Evolutionary conservation across 176 grass and related monocot genomes (phyloP).

Genomic region (Ananas comosus): DNA sequence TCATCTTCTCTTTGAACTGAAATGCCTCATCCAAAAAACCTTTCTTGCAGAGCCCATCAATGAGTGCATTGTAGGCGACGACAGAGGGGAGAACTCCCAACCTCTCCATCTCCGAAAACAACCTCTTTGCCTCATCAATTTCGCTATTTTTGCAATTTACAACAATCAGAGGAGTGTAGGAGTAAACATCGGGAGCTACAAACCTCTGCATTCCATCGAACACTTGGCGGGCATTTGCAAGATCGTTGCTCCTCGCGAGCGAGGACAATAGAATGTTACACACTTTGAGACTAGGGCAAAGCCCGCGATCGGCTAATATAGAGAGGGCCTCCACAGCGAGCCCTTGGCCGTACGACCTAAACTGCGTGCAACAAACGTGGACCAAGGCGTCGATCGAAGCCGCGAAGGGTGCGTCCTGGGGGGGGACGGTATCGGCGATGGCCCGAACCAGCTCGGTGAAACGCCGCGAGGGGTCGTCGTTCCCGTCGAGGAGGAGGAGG

Average conservation of each 20-base stretch:
- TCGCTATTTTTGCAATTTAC: conserved; percentile 41
- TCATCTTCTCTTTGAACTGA: conserved; percentile 51
- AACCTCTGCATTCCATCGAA: conserved; percentile 48
- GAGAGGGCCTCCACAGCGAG: conserved; percentile 39
- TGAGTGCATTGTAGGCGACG: conserved; percentile 61
- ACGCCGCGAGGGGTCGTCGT: background rate
- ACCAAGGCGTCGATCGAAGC: conserved; percentile 41
- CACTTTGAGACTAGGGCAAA: conserved; percentile 41
- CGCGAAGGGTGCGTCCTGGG: conserved; percentile 13
- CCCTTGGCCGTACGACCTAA: conserved; percentile 7
- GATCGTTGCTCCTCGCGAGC: conserved; percentile 16
- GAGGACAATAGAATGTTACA: conserved; percentile 47
- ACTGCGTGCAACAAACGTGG: conserved; percentile 35
- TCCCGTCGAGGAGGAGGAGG: background rate
- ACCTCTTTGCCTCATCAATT: conserved; percentile 29
- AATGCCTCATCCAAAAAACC: conserved; percentile 64
- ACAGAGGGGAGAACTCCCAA: conserved; percentile 30
- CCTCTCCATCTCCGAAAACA: conserved; percentile 47
- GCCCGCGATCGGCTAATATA: conserved; percentile 31
- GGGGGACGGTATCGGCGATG: conserved; percentile 26
- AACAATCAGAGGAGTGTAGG: conserved; percentile 57
- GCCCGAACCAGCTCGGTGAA: conserved; percentile 4
- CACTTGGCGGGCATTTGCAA: conserved; percentile 30
- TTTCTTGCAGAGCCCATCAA: conserved; percentile 63
- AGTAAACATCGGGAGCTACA: conserved; percentile 35